Evolutionary conservation across 2,329 filamentous ascomycete genomes (phyloP), one percentile per base, ranked within the genome.

Genomic region (Rasamsonia emersonii): DNA sequence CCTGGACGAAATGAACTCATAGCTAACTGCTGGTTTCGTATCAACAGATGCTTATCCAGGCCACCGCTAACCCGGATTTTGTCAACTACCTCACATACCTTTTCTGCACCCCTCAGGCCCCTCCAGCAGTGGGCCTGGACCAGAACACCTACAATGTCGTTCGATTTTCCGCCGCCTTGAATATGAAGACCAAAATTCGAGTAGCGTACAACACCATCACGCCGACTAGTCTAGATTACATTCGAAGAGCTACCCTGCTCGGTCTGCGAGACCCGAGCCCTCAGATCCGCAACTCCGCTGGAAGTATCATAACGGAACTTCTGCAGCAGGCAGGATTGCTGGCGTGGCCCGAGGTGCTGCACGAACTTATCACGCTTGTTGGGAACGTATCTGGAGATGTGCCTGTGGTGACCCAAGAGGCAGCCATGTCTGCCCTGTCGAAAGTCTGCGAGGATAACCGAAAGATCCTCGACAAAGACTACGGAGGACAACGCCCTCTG

Each of bases 361-460:
- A 86, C 29, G 82, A 94, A 46, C 70, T 98, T 13, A 63, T 96
- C 43, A 70, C 76, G 34, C 71, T 93, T 58, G 75, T 93, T 40
- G 73, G 75, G 43, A 93, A 93, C 58, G 64, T 77, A 35, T 68
- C 66, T 27, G 80, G 82, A 24, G 76, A 80, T 41, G 67, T 78
- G 14, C 67, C 84, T 5, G 64, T 72, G 25, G 74, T 84, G 51
- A 79, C 81, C 9, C 86, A 95, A 54, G 89, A 98, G 57, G 88
- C 88, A 39, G 88, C 86, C 46, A 94, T 96, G 82, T 77, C 83
- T 29, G 88, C 91, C 28, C 70, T 98, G 59, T 69, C 82, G 56
- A 96, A 96, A 68, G 88, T 98, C 40, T 98, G 91, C 61, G 91
- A 98, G 61, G 91, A 98, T 62, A 95, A 93, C 63, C 79, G 77